Conservation (phyloP, 495 filamentous ascomycete genomes). For the Parathielavia hyrcaniae region DNA sequence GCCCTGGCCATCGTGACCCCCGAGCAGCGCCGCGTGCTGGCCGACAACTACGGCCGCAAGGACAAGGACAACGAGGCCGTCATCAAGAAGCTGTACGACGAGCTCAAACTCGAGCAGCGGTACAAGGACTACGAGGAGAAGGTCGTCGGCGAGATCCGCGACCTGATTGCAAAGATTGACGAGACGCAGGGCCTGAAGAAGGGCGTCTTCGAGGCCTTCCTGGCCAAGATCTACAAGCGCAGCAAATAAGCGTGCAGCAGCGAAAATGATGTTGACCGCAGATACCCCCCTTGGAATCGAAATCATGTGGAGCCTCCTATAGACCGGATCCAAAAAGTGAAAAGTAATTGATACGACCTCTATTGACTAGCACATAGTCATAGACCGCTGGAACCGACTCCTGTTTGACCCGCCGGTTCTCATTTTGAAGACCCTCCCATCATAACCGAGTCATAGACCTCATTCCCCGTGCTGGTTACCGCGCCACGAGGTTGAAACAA, state of each 20-base stretch:
- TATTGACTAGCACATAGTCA: neutral
- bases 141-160: slow-evolving; percentile 63
- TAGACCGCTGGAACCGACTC: slow-evolving; percentile 1
- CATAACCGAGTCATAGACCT: neutral
- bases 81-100: slow-evolving; percentile 81
- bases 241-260: slow-evolving; percentile 57
- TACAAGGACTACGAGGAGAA: slow-evolving; percentile 89
- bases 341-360: neutral
- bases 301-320: neutral
- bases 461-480: neutral
- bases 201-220: slow-evolving; percentile 81
- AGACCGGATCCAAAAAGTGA: neutral
- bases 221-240: slow-evolving; percentile 94
- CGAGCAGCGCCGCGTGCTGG: slow-evolving; percentile 74
- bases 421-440: neutral
- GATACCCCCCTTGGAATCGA: slow-evolving; percentile 5
- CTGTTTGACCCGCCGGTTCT: neutral
- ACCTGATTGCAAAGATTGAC: slow-evolving; percentile 71
- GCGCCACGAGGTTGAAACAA: slow-evolving; percentile 1
- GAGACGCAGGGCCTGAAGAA: slow-evolving; percentile 82
- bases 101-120: slow-evolving; percentile 70
- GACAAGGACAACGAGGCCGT: slow-evolving; percentile 68
- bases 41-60: slow-evolving; percentile 87
- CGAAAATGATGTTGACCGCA: neutral
- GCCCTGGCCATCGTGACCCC: slow-evolving; percentile 69